These are phyloP conservation scores for Beauveria rudraprayagi DNA, from an alignment of 2,329 filamentous ascomycete species.

Conservation along the genomic window DNA sequence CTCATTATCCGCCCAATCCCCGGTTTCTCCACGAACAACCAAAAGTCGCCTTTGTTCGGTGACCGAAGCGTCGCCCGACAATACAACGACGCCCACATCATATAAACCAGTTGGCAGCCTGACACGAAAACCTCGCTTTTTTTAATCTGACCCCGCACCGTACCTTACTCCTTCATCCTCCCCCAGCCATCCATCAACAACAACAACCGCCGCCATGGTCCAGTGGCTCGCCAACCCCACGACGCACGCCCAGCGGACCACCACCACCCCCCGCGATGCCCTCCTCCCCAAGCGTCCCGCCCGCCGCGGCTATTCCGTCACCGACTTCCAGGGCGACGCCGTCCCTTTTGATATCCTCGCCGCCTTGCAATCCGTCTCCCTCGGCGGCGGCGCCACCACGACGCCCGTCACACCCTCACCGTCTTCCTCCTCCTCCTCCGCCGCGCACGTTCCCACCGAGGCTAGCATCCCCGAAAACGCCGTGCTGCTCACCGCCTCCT, in stretches of 20 bases:
- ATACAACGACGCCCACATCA: neutral
- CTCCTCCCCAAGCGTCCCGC: slow-evolving; percentile 20
- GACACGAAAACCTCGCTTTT: neutral
- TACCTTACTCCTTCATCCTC: too few species aligned
- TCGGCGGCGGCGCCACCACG: slow-evolving; percentile 10
- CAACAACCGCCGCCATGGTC: slow-evolving; percentile 21
- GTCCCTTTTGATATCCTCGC: slow-evolving; percentile 14
- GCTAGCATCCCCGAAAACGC: slow-evolving; percentile 29
- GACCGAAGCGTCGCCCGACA: neutral
- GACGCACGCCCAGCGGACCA: slow-evolving; percentile 11
- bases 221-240: slow-evolving; percentile 23
- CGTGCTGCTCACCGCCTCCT: slow-evolving; percentile 9
- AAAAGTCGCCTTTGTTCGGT: neutral
- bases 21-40: slow-evolving; percentile 3
- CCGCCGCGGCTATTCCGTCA: slow-evolving; percentile 39
- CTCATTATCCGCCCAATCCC: slow-evolving; percentile 1
- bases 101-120: neutral
- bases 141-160: too few species aligned
- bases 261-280: slow-evolving; percentile 5
- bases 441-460: slow-evolving; percentile 19
- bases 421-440: neutral
- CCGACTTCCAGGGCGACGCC: slow-evolving; percentile 32
- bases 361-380: slow-evolving; percentile 14
- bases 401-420: slow-evolving; percentile 13
- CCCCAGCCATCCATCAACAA: neutral